These are phyloP conservation scores for Trifolium repens DNA, from an alignment of 306 rosid genomes.

Conservation along the genomic window DNA sequence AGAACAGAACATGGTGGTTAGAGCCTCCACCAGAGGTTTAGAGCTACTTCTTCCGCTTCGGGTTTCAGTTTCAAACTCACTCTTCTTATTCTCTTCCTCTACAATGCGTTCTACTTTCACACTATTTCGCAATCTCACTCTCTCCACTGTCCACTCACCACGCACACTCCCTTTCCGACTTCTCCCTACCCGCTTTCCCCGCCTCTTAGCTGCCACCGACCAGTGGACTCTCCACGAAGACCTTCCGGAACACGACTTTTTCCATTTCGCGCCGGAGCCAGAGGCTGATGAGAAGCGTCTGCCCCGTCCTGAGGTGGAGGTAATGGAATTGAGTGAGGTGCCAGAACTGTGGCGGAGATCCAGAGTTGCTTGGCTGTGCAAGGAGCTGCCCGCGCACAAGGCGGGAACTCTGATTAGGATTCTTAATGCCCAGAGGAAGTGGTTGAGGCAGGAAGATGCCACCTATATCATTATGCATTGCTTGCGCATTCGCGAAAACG, in stretches of 20 bases:
- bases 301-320: constrained; percentile 44
- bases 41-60: constrained; percentile 6
- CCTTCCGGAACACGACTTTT: constrained; percentile 15
- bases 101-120: constrained; percentile 43
- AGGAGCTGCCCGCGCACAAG: constrained; percentile 52
- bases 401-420: constrained; percentile 51
- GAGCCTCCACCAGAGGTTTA: neutral
- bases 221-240: neutral
- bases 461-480: constrained; percentile 80
- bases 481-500: constrained; percentile 86
- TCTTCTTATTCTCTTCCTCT: neutral
- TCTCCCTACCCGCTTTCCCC: constrained; percentile 28
- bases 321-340: constrained; percentile 47
- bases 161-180: neutral
- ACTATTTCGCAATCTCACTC: constrained; percentile 33
- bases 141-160: constrained; percentile 2
- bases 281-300: constrained; percentile 17
- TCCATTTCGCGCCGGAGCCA: constrained; percentile 18
- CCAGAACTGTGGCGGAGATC: constrained; percentile 62
- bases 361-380: constrained; percentile 60
- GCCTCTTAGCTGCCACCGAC: neutral
- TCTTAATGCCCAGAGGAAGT: constrained; percentile 82
- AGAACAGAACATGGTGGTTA: neutral
- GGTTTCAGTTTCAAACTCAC: neutral
- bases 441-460: constrained; percentile 70